Evolutionary conservation across 495 filamentous ascomycete species (phyloP).

Genomic region (Cercophora scortea): DNA sequence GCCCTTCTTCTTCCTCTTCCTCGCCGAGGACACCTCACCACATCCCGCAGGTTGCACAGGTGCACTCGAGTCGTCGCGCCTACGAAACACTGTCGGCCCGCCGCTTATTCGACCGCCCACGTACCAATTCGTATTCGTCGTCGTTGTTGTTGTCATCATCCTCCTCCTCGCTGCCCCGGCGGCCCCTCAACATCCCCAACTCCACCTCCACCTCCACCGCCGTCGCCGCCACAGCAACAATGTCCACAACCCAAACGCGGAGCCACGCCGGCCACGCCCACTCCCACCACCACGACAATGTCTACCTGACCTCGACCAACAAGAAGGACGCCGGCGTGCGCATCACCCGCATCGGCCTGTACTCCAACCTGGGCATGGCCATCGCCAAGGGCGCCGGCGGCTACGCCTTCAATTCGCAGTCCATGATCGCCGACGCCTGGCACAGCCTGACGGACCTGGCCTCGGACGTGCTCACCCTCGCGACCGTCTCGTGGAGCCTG

Average conservation of each 20-base stretch:
- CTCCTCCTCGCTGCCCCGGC: constrained; percentile 2
- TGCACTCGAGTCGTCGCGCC: constrained; percentile 13
- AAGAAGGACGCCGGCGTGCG: constrained; percentile 90
- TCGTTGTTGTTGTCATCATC: background rate
- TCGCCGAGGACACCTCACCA: constrained; percentile 11
- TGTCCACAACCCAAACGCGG: constrained; percentile 29
- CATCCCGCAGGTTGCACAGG: background rate
- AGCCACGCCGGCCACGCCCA: constrained; percentile 43
- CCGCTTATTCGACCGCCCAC: constrained; percentile 14
- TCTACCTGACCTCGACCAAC: constrained; percentile 79
- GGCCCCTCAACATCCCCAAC: background rate
- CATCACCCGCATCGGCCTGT: constrained; percentile 87
- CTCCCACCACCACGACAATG: constrained; percentile 75
- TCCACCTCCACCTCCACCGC: constrained; percentile 6
- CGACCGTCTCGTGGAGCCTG: constrained; percentile 85
- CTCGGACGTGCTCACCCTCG: constrained; percentile 86
- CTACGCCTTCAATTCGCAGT: constrained; percentile 88
- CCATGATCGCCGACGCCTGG: constrained; percentile 89
- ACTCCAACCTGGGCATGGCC: constrained; percentile 90
- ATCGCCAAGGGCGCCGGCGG: constrained; percentile 86
- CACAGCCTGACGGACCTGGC: constrained; percentile 92
- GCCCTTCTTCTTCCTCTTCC: constrained; percentile 4
- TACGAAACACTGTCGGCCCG: constrained; percentile 23
- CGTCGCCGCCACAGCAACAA: constrained; percentile 10
- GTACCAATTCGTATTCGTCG: background rate